These are phyloP conservation scores for Capsella bursapastoris DNA, from an alignment of 345 rosid genomes.

Conservation along the genomic window DNA sequence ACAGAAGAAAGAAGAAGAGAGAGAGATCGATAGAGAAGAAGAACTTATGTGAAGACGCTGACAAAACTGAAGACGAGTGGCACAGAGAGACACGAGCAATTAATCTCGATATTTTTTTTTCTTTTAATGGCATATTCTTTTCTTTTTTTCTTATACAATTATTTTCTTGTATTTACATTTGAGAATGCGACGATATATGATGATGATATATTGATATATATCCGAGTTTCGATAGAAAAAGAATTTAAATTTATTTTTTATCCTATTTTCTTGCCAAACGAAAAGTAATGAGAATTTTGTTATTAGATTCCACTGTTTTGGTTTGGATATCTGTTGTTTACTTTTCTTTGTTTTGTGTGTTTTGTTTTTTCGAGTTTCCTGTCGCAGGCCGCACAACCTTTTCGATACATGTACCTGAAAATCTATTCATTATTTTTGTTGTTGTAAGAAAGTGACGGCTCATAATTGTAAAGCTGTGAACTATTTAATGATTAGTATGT, in stretches of 20 bases:
- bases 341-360: conserved; percentile 6
- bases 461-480: neutral
- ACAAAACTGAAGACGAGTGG: conserved; percentile 44
- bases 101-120: conserved; percentile 24
- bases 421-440: neutral
- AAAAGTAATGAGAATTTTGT: neutral
- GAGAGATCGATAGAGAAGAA: neutral
- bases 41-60: conserved; percentile 27
- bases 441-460: conserved; percentile 25
- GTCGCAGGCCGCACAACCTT: conserved; percentile 25
- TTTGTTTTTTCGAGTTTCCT: neutral
- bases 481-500: too few relatives aligned
- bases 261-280: neutral
- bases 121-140: neutral
- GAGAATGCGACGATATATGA: conserved; percentile 20
- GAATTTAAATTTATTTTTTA: neutral
- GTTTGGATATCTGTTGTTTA: conserved; percentile 4
- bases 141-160: neutral
- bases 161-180: neutral
- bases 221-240: conserved; percentile 3
- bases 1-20: neutral
- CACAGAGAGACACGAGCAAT: conserved; percentile 32
- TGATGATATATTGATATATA: neutral
- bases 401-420: conserved; percentile 33
- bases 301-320: neutral